Evolutionary conservation across 352 stramenopile species (phyloP).

Genomic region (Phytophthora fragariaefolia): DNA sequence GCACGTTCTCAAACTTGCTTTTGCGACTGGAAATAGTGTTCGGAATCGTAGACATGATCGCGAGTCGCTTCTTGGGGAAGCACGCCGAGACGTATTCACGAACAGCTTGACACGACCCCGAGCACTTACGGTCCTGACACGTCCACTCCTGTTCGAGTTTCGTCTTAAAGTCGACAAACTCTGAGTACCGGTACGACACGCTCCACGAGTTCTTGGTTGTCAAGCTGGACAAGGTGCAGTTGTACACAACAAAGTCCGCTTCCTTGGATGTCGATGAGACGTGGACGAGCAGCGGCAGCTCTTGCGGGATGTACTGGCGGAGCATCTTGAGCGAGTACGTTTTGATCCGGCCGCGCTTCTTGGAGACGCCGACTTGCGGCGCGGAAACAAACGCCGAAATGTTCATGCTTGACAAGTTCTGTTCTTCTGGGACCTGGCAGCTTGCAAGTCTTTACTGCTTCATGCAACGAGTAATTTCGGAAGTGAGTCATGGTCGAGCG

Average conservation of each 20-base stretch:
- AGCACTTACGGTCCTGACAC: conserved; percentile 61
- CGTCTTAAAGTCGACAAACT: conserved; percentile 62
- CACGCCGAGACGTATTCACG: conserved; percentile 63
- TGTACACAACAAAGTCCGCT: conserved; percentile 54
- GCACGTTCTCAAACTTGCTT: conserved; percentile 65
- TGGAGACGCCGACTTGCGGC: conserved; percentile 10
- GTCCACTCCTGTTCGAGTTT: conserved; percentile 61
- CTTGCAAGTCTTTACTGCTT: no score
- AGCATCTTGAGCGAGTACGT: conserved; percentile 61
- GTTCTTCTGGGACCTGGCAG: conserved; percentile 22
- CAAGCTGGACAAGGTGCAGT: conserved; percentile 55
- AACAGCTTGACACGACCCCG: conserved; percentile 71
- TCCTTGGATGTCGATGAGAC: conserved; percentile 45
- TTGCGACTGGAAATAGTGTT: conserved; percentile 51
- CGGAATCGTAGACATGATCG: conserved; percentile 43
- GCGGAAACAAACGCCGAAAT: conserved; percentile 31
- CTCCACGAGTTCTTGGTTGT: conserved; percentile 54
- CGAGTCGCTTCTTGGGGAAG: conserved; percentile 66
- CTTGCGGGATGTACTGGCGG: conserved; percentile 40
- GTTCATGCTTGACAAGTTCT: conserved; percentile 22
- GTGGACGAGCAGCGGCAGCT: conserved; percentile 56
- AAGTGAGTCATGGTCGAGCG: conserved; percentile 12
- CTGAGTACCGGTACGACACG: conserved; percentile 69
- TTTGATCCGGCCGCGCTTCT: conserved; percentile 43
- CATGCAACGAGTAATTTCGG: conserved; percentile 17